A percentile compares a stretch with the other conserved stretches of the same genome.
Evolutionary conservation across 805 yeast genomes (phyloP).

Genomic region (Wickerhamiella sorbophila): DNA sequence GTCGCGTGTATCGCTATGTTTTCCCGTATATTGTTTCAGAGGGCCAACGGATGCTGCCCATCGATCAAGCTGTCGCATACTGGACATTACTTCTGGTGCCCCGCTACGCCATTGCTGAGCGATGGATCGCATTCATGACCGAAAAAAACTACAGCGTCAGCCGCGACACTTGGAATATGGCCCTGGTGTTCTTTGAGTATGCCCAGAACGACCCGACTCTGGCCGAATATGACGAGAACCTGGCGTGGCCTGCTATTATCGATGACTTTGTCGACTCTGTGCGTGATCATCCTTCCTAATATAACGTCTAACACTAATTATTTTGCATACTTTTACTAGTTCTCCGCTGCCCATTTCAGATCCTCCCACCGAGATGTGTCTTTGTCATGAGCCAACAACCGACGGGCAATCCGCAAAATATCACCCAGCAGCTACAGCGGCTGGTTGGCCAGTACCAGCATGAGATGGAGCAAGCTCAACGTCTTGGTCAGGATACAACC

Average conservation of each 20-base stretch:
- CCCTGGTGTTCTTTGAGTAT: conserved; percentile 44
- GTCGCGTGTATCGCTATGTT: conserved; percentile 52
- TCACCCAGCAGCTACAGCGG: conserved; percentile 17
- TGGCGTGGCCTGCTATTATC: conserved; percentile 84
- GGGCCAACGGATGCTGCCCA: conserved; percentile 40
- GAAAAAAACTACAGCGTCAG: conserved; percentile 33
- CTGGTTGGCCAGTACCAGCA: conserved; percentile 21
- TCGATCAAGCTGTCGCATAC: conserved; percentile 54
- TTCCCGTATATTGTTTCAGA: conserved; percentile 50
- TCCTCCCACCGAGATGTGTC: not conserved
- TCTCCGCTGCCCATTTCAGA: too few relatives aligned
- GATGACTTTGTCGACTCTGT: conserved; percentile 66
- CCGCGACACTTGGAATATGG: conserved; percentile 78
- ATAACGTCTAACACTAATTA: too few relatives aligned
- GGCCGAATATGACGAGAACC: conserved; percentile 53
- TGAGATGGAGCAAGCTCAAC: conserved; percentile 18
- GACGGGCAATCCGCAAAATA: not conserved
- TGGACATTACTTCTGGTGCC: conserved; percentile 57
- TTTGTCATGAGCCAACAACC: not conserved
- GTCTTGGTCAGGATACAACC: conserved; percentile 19
- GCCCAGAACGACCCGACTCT: conserved; percentile 38
- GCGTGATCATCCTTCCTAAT: too few relatives aligned
- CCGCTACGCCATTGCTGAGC: conserved; percentile 20
- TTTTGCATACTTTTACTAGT: too few relatives aligned
- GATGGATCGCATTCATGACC: conserved; percentile 47